Base-by-base conservation (phyloP, 1,139 yeast genomes). In the Waltiozyma sp. region DNA sequence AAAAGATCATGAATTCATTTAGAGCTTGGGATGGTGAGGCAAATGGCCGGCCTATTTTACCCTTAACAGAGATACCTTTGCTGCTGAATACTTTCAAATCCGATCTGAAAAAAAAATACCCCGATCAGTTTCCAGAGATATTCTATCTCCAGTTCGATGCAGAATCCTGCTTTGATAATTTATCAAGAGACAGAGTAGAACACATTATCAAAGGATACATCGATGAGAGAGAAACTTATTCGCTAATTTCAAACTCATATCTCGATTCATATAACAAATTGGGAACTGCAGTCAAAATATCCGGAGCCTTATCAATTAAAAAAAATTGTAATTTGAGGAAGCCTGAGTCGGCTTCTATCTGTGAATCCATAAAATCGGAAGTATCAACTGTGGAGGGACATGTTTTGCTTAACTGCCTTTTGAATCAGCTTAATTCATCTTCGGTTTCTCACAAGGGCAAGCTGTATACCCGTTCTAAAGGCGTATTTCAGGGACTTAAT, bases 401-500 rank as follows among this genome's bases (percentile, higher is more conserved):
- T n/a, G 34, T 15, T n/a, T 19, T 36, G 11, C 34, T 37, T 13
- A 23, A 34, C 13, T 38, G 28, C n/a, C 16, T 35, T 13, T 19
- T 35, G 9, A 18, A 35, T 9, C 80, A 77, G 46, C 49, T 78
- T 24, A 54, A 54, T 3, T 52, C 61, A 9, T 66, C 75, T 0
- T 57, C 66, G 0, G 55, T 79, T 1, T 56, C 53, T 33, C 57
- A 68, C 2, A 60, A 61, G 3, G 56, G 57, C 0, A 52, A 52
- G 2, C 61, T 64, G 3, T 76, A 62, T 48, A 59, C 61, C 24
- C 67, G 95, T 46, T 71, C 63, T 37, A 62, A 67, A 11, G 98
- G 98, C 0, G 72, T 91, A 0, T 91, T 84, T 43, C 98, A 91
- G 61, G 98, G 98, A 0, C 77, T 87, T 8, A 77, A 82, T 1